Percentiles rank a stretch among this genome's conserved stretches.
Evolutionary conservation across 768 basidiomycete genomes (phyloP).

Genomic region (Kwoniella bestiolae): DNA sequence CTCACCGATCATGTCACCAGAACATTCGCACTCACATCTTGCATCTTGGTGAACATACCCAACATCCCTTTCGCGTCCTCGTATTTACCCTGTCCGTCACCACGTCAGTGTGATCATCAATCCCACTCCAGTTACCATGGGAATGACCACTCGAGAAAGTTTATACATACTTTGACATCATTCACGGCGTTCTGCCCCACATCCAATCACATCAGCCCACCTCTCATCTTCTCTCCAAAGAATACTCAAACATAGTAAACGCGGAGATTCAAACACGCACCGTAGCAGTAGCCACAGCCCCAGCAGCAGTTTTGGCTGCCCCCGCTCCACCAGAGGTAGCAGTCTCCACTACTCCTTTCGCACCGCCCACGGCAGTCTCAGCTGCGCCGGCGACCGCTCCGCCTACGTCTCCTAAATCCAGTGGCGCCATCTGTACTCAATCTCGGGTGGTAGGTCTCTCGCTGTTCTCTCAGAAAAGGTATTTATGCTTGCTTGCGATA

Average conservation of each 20-base stretch:
- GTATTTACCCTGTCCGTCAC: conserved; percentile 7
- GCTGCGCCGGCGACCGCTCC: conserved; percentile 1
- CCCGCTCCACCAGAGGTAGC: conserved; percentile 11
- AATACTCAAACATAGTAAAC: too few relatives aligned
- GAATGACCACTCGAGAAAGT: too few relatives aligned
- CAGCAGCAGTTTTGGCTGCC: conserved; percentile 12
- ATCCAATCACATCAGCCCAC: too few relatives aligned
- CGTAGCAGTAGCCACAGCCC: conserved; percentile 14
- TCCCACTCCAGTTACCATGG: neutral
- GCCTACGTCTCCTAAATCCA: conserved; percentile 12
- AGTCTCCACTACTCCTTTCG: conserved; percentile 6
- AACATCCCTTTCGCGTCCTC: conserved; percentile 21
- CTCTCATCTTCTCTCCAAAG: too few relatives aligned
- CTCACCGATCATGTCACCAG: neutral
- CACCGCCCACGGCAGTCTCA: neutral
- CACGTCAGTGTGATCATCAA: neutral
- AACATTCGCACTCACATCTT: conserved; percentile 12
- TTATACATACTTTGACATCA: neutral
- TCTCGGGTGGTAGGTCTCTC: too few relatives aligned
- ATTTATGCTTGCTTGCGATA: too few relatives aligned
- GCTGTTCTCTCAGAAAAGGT: neutral
- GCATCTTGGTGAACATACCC: conserved; percentile 12
- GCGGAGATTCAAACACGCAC: neutral
- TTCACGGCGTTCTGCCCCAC: conserved; percentile 3
- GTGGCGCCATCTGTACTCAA: conserved; percentile 7